A percentile compares a stretch with the other conserved stretches of the same genome.
phyloP scores from a whole-genome alignment of 805 yeast species.

The Ogataea henricii region DNA sequence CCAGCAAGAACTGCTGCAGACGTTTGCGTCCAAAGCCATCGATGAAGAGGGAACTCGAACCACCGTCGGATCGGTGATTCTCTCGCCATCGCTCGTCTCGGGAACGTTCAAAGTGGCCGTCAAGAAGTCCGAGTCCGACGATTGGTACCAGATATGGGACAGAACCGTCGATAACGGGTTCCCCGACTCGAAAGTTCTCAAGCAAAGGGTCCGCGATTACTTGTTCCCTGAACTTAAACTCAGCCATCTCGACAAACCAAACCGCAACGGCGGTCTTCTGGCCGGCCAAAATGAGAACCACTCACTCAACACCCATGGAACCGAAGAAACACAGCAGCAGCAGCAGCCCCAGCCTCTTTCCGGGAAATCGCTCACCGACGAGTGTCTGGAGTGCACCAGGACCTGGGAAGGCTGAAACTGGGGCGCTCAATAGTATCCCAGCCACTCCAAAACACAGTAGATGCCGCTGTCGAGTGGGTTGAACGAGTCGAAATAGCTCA shows the following conservation, averaged over 20 bases:
- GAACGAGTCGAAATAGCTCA: slow-evolving; percentile 17
- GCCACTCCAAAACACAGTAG: slow-evolving; percentile 16
- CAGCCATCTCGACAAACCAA: slow-evolving; percentile 63
- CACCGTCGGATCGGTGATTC: slow-evolving; percentile 50
- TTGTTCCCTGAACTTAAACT: slow-evolving; percentile 55
- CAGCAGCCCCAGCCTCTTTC: not conserved
- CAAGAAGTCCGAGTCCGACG: slow-evolving; percentile 33
- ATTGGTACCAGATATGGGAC: slow-evolving; percentile 55
- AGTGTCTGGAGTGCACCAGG: slow-evolving; percentile 31
- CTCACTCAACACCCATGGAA: not conserved
- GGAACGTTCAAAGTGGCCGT: slow-evolving; percentile 66
- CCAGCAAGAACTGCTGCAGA: slow-evolving; percentile 79
- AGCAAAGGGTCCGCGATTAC: slow-evolving; percentile 61
- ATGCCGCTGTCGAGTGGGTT: slow-evolving; percentile 17
- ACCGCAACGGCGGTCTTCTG: slow-evolving; percentile 25
- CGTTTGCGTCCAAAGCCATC: slow-evolving; percentile 47
- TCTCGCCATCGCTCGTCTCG: slow-evolving; percentile 45
- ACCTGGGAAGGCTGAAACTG: slow-evolving; percentile 32
- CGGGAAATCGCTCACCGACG: slow-evolving; percentile 22
- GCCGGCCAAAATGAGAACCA: slow-evolving; percentile 8
- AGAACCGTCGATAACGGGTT: slow-evolving; percentile 68
- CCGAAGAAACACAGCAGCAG: too few species aligned
- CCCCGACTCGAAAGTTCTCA: slow-evolving; percentile 82
- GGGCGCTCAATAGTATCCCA: slow-evolving; percentile 11
- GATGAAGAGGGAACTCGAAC: slow-evolving; percentile 42